Base-by-base conservation (phyloP, 176 grass and related monocot genomes). In the Triticum turgidum region DNA sequence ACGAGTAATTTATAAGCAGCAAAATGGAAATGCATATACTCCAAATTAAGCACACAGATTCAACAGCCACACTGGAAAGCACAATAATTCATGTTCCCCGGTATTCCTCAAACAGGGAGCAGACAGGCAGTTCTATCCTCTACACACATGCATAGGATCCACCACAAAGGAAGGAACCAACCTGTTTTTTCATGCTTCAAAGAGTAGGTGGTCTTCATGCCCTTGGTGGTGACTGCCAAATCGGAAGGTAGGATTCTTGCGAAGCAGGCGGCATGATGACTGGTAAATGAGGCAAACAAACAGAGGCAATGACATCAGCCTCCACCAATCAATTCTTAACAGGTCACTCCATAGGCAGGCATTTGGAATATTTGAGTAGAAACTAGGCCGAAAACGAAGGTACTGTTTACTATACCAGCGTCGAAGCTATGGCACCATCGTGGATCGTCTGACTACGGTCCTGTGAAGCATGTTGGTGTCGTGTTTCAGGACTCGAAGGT, bases 271-370 rank as follows among this genome's bases (percentile, higher is more conserved):
- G 34, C 44, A 83, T 63, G 54, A 72, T 84, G 38, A 63, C 58
- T 22, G 54, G 25, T 25, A 84, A 89, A 89, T 52, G 64, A 52
- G 81, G 81, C 13, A 79, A 62, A 63, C 27, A 25, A 32, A 42
- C 69, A 76, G 42, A 76, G 33, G 32, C 65, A 71, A 63, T 64
- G 6, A 41, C 21, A 84, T 68, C 38, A 79, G 65, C 56, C 22
- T 77, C 61, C 41, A 73, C 38, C 20, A 17, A 7, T 29, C 52
- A n/a, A 44, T 78, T 63, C 81, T 79, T 88, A 84, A 29, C 49
- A 51, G 9, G 54, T 47, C 21, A 22, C 74, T 79, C 73, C 63
- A 84, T 25, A 41, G 25, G 63, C 61, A 10, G 42, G 44, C 71
- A 68, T 41, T 87, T 30, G 18, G 35, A 78, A 62, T 72, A 78